Evolutionary conservation across 805 yeast species (phyloP), one percentile per base, ranked within the genome.

Genomic region (Yamadazyma scolyti): DNA sequence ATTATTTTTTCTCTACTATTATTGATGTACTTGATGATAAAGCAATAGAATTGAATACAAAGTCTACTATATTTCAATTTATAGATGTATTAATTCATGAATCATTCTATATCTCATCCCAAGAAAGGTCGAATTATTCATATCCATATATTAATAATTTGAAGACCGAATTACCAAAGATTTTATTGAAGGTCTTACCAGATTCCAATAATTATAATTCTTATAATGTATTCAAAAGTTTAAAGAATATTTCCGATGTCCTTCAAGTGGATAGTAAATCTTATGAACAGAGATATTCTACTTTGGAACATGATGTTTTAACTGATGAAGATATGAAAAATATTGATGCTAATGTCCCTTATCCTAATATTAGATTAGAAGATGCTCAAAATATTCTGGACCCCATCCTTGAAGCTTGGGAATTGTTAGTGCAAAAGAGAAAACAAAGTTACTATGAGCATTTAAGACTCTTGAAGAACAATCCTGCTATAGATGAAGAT

Each of bases 21-120:
- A 50, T 80, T 25, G 89, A 79, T 36, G 75, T 75, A 25, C 57
- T 80, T 13, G 69, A 68, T 17, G 70, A 65, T 39, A 37, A 48
- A 5, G 50, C 50, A 16, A 59, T 73, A 10, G 77, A 77, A 58
- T 45, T 84, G 26, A 82, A 84, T 47, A 58, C 71, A 23, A 67
- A 84, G 37, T 65, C 84, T 25, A 83, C 80, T 40, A 68, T 84
- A 6, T 68, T 85, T 36, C 84, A 77, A 48, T 79, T 84, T 44
- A 50, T 86, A 4, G 90, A 84, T 38, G 71, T 76, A n/a, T 53
- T 84, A 21, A 61, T 76, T 2, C 43, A 56, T 13, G 65, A 64
- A 15, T 56, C 71, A 14, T 53, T 52, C 21, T 42, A 47, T 20
- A 47, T 52, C 9, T 58, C 65, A 9, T 58, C 51, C 33, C 65